phyloP scores from a whole-genome alignment of 169 alveolate genomes.

The Cryptosporidium felis region DNA sequence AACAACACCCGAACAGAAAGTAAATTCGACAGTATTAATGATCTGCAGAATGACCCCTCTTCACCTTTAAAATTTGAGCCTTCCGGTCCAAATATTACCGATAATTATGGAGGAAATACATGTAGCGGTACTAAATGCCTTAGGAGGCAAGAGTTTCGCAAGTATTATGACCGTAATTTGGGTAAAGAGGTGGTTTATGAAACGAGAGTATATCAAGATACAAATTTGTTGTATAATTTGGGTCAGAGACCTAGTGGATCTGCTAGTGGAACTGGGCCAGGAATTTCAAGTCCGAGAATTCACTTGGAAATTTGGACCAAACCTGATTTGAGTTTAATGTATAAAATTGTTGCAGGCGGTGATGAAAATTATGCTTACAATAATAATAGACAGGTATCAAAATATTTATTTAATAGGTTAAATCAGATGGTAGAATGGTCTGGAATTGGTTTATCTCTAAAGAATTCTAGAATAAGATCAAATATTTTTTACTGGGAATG shows the following conservation, averaged over 20 bases:
- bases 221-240: slow-evolving; percentile 8
- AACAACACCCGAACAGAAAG: not conserved
- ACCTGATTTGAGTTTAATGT: slow-evolving; percentile 33
- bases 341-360: not conserved
- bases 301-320: slow-evolving; percentile 67
- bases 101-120: not conserved
- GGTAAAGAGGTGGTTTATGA: slow-evolving; percentile 61
- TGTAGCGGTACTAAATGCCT: not conserved
- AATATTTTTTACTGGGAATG: slow-evolving; percentile 65
- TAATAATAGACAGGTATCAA: slow-evolving; percentile 9
- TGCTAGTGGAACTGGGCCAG: not conserved
- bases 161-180: slow-evolving; percentile 57
- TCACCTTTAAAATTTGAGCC: slow-evolving; percentile 21
- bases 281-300: not conserved
- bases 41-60: not conserved
- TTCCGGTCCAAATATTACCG: not conserved
- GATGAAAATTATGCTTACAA: not conserved
- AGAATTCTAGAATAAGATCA: slow-evolving; percentile 30
- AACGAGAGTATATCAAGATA: slow-evolving; percentile 58
- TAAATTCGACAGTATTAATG: not conserved
- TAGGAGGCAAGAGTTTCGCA: slow-evolving; percentile 46
- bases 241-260: slow-evolving; percentile 29
- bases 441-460: slow-evolving; percentile 55
- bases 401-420: slow-evolving; percentile 13
- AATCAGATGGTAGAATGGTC: slow-evolving; percentile 42